A percentile compares a stretch with the other conserved stretches of the same genome.
These are phyloP conservation scores for Sinapis alba DNA, from an alignment of 441 rosid genomes.

Conservation along the genomic window DNA sequence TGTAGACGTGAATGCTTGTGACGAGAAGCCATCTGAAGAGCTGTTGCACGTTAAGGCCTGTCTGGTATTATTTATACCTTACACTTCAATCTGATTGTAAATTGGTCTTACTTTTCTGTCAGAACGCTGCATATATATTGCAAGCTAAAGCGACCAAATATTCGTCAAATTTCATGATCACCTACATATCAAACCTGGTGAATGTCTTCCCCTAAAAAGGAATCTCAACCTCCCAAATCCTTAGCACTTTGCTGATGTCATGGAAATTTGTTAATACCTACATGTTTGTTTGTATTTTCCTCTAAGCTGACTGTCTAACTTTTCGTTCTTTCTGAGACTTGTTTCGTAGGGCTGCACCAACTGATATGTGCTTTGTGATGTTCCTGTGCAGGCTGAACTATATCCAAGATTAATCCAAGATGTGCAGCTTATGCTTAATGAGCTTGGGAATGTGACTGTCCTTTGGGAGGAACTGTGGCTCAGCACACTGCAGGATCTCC, in stretches of 20 bases:
- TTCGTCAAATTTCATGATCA: constrained; percentile 1
- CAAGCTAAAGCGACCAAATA: constrained; percentile 22
- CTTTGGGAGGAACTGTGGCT: constrained; percentile 99
- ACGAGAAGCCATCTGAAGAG: constrained; percentile 81
- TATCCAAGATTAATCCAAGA: constrained; percentile 94
- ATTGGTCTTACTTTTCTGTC: constrained; percentile 10
- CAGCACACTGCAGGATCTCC: constrained; percentile 98
- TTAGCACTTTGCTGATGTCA: constrained; percentile 2
- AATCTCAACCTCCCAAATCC: constrained; percentile 2
- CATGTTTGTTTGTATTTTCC: background rate
- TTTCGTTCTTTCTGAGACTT: background rate
- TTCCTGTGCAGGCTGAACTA: constrained; percentile 70
- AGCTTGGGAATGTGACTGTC: constrained; percentile 92
- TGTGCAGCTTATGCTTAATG: constrained; percentile 96
- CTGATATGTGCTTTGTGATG: constrained; percentile 33
- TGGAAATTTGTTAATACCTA: constrained; percentile 2
- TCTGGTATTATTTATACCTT: constrained; percentile 63
- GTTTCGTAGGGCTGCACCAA: constrained; percentile 16
- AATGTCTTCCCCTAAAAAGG: background rate
- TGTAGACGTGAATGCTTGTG: constrained; percentile 85
- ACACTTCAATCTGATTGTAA: constrained; percentile 10
- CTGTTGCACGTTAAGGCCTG: constrained; percentile 79
- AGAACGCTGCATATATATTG: constrained; percentile 15
- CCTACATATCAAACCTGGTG: background rate
- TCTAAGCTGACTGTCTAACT: background rate